Conservation (phyloP, 495 filamentous ascomycete genomes). For the Clavariopsis aquatica region DNA sequence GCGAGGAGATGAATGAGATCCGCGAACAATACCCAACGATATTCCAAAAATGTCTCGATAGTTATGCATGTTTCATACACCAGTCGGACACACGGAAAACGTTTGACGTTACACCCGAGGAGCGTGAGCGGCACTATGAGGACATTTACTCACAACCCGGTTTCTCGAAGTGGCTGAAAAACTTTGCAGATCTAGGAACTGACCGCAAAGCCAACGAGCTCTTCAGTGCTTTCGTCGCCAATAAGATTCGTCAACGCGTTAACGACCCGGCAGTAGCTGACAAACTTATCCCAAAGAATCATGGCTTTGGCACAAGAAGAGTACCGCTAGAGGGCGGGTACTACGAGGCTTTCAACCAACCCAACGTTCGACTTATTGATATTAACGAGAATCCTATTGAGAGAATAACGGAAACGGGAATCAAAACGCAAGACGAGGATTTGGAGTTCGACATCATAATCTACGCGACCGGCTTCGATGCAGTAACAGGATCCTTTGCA, state of each 20-base stretch:
- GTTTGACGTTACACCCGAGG: conserved; percentile 15
- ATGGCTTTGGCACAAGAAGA: conserved; percentile 39
- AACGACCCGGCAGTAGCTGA: conserved; percentile 41
- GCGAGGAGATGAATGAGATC: not conserved
- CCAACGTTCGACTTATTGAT: conserved; percentile 46
- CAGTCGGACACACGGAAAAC: conserved; percentile 1
- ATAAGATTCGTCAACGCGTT: conserved; percentile 42
- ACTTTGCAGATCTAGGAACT: conserved; percentile 42
- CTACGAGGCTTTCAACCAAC: conserved; percentile 46
- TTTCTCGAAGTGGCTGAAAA: conserved; percentile 40
- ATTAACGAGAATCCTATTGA: conserved; percentile 40
- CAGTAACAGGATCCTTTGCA: conserved; percentile 40
- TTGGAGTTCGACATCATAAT: conserved; percentile 27
- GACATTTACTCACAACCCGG: conserved; percentile 41
- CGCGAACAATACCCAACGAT: not conserved
- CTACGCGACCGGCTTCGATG: conserved; percentile 46
- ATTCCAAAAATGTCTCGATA: not conserved
- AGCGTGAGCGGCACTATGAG: conserved; percentile 38
- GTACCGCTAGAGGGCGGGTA: conserved; percentile 43
- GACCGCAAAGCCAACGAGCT: conserved; percentile 40
- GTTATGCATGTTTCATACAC: not conserved
- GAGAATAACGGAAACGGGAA: conserved; percentile 26
- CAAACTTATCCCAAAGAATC: conserved; percentile 39
- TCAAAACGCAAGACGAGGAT: conserved; percentile 22
- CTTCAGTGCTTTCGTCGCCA: conserved; percentile 39